Base-by-base conservation (phyloP, 768 basidiomycete genomes). In the Hygrophorus pudorinus region DNA sequence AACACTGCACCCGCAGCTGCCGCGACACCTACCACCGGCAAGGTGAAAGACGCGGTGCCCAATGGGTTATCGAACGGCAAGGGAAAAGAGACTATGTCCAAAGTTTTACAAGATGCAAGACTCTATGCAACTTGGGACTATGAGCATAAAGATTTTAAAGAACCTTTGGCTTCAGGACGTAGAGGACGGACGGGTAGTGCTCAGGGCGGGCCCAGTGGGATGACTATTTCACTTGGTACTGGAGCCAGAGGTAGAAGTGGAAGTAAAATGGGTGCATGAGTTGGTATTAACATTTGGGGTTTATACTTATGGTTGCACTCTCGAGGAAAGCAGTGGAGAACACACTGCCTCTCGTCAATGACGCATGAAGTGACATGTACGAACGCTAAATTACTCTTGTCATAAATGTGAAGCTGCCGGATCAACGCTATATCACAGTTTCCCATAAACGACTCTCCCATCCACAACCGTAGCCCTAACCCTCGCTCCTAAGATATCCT, bases 391-490 rank as follows among this genome's bases (percentile, higher is more conserved):
- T n/a, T n/a, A n/a, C n/a, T n/a, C n/a, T n/a, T n/a, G n/a, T n/a
- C n/a, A n/a, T n/a, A n/a, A n/a, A n/a, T n/a, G n/a, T n/a, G n/a
- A n/a, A n/a, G n/a, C n/a, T n/a, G n/a, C n/a, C n/a, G n/a, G n/a
- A n/a, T n/a, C n/a, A n/a, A n/a, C n/a, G n/a, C n/a, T n/a, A n/a
- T n/a, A n/a, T 47, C 42, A 47, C 24, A 53, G 42, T n/a, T 17
- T 43, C 6, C 81, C 82, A 51, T 68, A 81, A 2, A 62, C 72
- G 9, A 77, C 55, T 52, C 61, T 59, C 2, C 85, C 84, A 45
- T 81, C 84, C 1, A 86, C 63, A 9, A 81, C 67, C 0, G 85
- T 85, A 14, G 78, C 74, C 35, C 61, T 56, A 8, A 81, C 82
- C 48, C 65, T 70, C 0, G 78, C 65, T n/a, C 58, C 53, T 45